phyloP scores from a whole-genome alignment of 148 eudicot species.

The Persicaria maculosa region DNA sequence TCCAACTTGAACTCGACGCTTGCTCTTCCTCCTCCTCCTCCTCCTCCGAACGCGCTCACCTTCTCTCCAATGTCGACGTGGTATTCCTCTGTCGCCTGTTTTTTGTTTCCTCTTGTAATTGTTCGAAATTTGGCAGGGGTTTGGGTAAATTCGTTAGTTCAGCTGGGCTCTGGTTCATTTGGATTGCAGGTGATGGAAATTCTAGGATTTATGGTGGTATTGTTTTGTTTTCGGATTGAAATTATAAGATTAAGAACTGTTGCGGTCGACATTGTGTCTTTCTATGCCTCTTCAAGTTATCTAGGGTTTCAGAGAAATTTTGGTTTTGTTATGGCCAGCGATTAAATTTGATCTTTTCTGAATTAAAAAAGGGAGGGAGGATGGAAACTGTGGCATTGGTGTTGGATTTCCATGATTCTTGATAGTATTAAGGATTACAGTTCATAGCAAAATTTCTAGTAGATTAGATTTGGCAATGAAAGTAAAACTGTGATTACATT shows the following conservation, averaged over 20 bases:
- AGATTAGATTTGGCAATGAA: background rate
- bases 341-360: background rate
- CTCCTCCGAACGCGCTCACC: conserved; percentile 28
- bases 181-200: background rate
- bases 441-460: background rate
- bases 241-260: background rate
- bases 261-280: background rate
- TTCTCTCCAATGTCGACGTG: conserved; percentile 68
- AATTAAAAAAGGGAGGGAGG: background rate
- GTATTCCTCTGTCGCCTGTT: conserved; percentile 20
- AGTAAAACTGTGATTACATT: background rate
- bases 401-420: background rate
- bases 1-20: conserved; percentile 39
- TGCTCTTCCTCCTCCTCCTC: conserved; percentile 25
- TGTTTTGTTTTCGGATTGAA: background rate
- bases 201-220: background rate
- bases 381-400: background rate
- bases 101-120: background rate
- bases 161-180: background rate
- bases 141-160: background rate
- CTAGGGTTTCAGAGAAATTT: conserved; percentile 2
- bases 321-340: background rate
- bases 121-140: background rate
- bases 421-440: background rate
- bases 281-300: background rate